Evolutionary conservation across 2,329 filamentous ascomycete species (phyloP), one percentile per base, ranked within the genome.

Genomic region (Aspergillus carbonarius): DNA sequence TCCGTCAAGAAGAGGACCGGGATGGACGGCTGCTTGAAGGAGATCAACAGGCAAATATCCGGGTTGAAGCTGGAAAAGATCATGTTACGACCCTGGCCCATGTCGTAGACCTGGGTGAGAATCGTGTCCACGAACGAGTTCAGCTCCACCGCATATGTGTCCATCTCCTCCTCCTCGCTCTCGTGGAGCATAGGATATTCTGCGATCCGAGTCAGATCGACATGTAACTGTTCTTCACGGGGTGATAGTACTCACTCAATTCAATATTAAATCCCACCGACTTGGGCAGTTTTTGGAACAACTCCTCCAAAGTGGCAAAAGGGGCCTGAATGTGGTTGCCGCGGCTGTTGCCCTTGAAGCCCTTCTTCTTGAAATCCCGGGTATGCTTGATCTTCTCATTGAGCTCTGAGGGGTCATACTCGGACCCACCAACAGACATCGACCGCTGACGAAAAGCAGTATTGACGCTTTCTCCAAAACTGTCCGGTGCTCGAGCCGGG

Each of bases 41-140:
- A 95, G 40, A 98, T 81, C 64, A 96, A 86, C 13, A 99, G 84
- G 73, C 95, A 99, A 47, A 99, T 92, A 69, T 99, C 95, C 0
- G 95, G 95, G 76, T 98, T 96, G 80, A 99, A 99, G 51, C 90
- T 95, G 63, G 91, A 96, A 78, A 99, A 98, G 65, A 99, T 92
- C 74, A 99, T 89, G 78, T 96, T 92, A n/a, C 95, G 85, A 59
- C 88, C 85, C 59, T 86, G 85, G 25, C 88, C 89, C 55, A 93
- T 78, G 66, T 96, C 92, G 71, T 98, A 99, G 5, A 97, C 93
- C 75, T 91, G 95, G 46, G 83, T 83, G 8, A 99, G 82, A 3
- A 99, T 90, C 0, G 92, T 96, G 74, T 99, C 95, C 71, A 96
- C 93, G 74, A 98, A 99, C 1, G 89, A 92, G 77, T 98, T 98